Evolutionary conservation across 169 alveolate species (phyloP), one percentile per base, ranked within the genome.

Genomic region (Theileria parva): DNA sequence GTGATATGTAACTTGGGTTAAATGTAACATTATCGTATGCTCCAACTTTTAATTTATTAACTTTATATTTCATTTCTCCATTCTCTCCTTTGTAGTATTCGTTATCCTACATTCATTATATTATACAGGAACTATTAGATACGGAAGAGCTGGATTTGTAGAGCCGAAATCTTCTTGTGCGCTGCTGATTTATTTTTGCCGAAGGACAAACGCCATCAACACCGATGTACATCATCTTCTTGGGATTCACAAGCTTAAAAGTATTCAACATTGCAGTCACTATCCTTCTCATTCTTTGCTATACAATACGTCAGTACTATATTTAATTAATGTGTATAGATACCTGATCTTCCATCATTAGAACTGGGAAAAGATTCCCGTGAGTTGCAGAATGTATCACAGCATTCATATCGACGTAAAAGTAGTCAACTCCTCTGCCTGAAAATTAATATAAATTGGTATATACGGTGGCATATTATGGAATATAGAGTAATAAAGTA

Each of bases 191-290:
- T 98, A 98, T 97, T 93, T 98, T 98, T 12, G 99, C 99, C 72
- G 99, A 94, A 15, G 99, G 99, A 32, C 99, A 99, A 7, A 98
- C 99, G 1, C 99, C 99, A 83, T 98, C 99, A 30, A 96, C 95
- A 1, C 99, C 99, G 92, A 98, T 86, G 86, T 96, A 96, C 30
- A 97, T 85, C 87, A 98, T 79, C 68, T 93, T 94, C 85, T 93
- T 92, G 17, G 99, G 99, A 68, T 95, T 96, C 3, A 97, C 94
- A 79, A 97, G 90, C 27, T 75, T 70, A 73, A 77, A 84, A 8
- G 73, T 51, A 64, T 67, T 84, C 25, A 63, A 65, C 30, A 84
- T 28, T 5, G 90, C 90, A 28, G 90, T 34, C 1, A 79, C 65
- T 32, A 84, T 84, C 11, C 90, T 60, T 68, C 77, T 30, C 66